Percentiles rank a stretch among this genome's conserved stretches.
Conservation (phyloP, 2,329 filamentous ascomycete genomes). For the Aspergillus melleus region DNA sequence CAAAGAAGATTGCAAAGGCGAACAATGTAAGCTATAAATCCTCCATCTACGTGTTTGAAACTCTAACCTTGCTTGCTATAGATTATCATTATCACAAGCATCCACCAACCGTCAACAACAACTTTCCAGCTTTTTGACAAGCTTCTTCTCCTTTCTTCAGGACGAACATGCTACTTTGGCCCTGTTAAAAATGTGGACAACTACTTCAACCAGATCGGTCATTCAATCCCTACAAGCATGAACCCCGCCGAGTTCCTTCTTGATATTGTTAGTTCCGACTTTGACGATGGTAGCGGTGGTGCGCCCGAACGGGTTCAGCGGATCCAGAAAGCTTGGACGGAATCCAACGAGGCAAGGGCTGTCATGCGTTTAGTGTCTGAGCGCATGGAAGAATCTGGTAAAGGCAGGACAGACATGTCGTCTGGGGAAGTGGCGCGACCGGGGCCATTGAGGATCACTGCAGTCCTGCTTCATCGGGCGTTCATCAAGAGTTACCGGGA, state of each 20-base stretch:
- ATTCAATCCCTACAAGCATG: conserved; percentile 65
- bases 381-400: conserved; percentile 39
- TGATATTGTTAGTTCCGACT: conserved; percentile 76
- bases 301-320: conserved; percentile 32
- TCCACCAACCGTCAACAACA: conserved; percentile 80
- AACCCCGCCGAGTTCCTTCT: conserved; percentile 82
- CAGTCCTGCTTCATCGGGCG: conserved; percentile 66
- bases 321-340: background rate
- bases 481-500: conserved; percentile 85
- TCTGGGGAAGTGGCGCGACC: too few relatives aligned
- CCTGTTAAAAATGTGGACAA: conserved; percentile 46
- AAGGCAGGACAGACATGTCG: too few relatives aligned
- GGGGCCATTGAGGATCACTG: too few relatives aligned
- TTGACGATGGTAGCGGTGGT: conserved; percentile 35
- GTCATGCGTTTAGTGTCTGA: background rate
- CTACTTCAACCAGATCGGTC: conserved; percentile 65
- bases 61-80: conserved; percentile 27
- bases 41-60: background rate
- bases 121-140: conserved; percentile 82
- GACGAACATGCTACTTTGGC: conserved; percentile 73
- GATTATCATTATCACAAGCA: conserved; percentile 77
- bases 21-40: conserved; percentile 56
- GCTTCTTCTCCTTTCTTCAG: conserved; percentile 69
- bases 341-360: too few relatives aligned
- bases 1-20: conserved; percentile 64